Evolutionary conservation across 2,329 filamentous ascomycete genomes (phyloP).

Genomic region (Immersiporthe knoxdaviesiana): DNA sequence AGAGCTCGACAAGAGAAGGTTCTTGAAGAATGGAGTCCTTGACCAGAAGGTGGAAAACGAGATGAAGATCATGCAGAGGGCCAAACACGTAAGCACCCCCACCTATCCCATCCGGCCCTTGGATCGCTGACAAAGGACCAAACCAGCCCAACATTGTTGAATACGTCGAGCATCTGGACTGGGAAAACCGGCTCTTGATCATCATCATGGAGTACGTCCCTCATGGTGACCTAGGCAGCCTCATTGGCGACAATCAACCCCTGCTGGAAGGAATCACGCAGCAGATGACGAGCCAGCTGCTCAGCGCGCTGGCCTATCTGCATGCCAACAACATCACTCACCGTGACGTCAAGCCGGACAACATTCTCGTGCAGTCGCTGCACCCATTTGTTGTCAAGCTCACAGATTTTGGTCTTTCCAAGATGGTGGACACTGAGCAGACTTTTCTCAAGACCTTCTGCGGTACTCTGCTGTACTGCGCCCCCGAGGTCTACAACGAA

Average conservation of each 20-base stretch:
- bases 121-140: conserved; percentile 32
- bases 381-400: conserved; percentile 83
- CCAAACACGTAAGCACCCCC: conserved; percentile 71
- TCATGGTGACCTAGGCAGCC: conserved; percentile 79
- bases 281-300: conserved; percentile 73
- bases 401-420: conserved; percentile 95
- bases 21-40: conserved; percentile 88
- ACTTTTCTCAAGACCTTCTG: conserved; percentile 97
- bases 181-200: conserved; percentile 82
- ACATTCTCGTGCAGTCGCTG: conserved; percentile 79
- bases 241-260: conserved; percentile 63
- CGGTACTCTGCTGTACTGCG: conserved; percentile 92
- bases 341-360: conserved; percentile 98
- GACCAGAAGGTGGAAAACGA: conserved; percentile 95
- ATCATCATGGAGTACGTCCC: conserved; percentile 95
- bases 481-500: conserved; percentile 90
- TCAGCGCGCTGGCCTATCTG: conserved; percentile 83
- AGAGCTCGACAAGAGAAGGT: conserved; percentile 88
- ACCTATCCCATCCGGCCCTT: neutral
- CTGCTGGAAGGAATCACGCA: conserved; percentile 72
- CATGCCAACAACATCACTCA: conserved; percentile 91
- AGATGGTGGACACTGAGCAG: conserved; percentile 86
- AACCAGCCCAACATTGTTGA: conserved; percentile 83
- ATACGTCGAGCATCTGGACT: conserved; percentile 87
- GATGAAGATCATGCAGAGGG: conserved; percentile 89